Base-by-base conservation (phyloP, 306 rosid genomes). In the Prinsepia uniflora region DNA sequence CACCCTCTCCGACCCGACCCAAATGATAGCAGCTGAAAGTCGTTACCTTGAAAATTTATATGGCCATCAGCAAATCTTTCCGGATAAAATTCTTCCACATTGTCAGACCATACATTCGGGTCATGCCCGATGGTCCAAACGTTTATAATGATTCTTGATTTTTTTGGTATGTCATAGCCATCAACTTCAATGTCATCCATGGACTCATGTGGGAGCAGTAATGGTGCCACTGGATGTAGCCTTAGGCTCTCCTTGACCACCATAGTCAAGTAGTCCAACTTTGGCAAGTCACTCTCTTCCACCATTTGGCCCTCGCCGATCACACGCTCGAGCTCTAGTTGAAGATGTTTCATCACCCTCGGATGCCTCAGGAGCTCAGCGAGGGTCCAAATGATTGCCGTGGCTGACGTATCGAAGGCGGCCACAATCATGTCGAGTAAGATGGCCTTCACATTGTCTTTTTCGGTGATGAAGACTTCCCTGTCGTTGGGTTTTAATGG, bases 201-300 rank as follows among this genome's bases (percentile, higher is more conserved):
- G 41, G 76, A 71, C 46, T 63, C 72, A 8, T 2, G 72, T 4
- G 81, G 72, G 19, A 65, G 1, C 6, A 71, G 67, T 3, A 77
- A 17, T 14, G 76, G 81, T 30, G 14, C 86, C 18, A 70, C 44
- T 0, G 85, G 85, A 13, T 84, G 66, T 56, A 82, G 74, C 42
- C 89, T 65, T 0, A 81, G 46, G 18, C 77, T 70, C 64, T 82
- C 91, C 14, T 82, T 86, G 14, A 84, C 39, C 5, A 87, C 82
- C 76, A 78, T 70, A 40, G 68, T 54, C 30, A 87, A 63, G 64
- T 76, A 82, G 5, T 24, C 54, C 30, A 87, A 43, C 0, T 69
- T 76, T 6, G 52, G 74, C 18, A 87, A 47, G 12, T 84, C 83
- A 7, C 0, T 17, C 19, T 87, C 89, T 10, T 82, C 76, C 5